Evolutionary conservation across 495 filamentous ascomycete genomes (phyloP).

Genomic region (Penicillium odoratum): DNA sequence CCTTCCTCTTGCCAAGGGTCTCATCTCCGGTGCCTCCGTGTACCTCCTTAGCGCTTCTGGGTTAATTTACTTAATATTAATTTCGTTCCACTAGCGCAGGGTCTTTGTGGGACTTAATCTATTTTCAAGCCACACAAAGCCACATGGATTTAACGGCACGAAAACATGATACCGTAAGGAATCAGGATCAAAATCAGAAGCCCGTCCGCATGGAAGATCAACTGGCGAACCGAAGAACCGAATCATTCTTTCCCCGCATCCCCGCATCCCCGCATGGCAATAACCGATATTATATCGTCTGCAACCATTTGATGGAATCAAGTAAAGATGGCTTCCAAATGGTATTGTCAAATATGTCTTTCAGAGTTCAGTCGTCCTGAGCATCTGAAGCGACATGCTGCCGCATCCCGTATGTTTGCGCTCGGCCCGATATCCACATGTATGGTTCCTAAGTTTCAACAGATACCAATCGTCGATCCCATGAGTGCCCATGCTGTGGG

Average conservation of each 20-base stretch:
- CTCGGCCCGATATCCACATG: background rate
- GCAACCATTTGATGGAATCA: background rate
- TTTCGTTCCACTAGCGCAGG: constrained; percentile 2
- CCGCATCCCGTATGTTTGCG: constrained; percentile 20
- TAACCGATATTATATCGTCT: background rate
- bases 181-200: too few species aligned
- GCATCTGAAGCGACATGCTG: constrained; percentile 27
- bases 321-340: constrained; percentile 10
- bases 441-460: background rate
- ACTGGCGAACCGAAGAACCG: background rate
- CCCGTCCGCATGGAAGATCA: background rate
- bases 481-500: constrained; percentile 22
- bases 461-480: constrained; percentile 24
- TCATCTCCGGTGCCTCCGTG: constrained; percentile 4
- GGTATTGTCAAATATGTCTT: constrained; percentile 20
- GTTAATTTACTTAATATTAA: background rate
- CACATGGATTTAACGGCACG: too few species aligned
- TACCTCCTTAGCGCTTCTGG: background rate
- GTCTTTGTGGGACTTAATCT: background rate
- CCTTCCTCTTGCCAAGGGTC: background rate
- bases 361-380: constrained; percentile 26
- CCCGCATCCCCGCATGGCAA: background rate
- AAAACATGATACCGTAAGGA: too few species aligned
- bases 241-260: background rate
- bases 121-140: background rate